Evolutionary conservation across 192 early-diverging fungal genomes (phyloP), one percentile per base, ranked within the genome.

Genomic region (Mortierella claussenii): DNA sequence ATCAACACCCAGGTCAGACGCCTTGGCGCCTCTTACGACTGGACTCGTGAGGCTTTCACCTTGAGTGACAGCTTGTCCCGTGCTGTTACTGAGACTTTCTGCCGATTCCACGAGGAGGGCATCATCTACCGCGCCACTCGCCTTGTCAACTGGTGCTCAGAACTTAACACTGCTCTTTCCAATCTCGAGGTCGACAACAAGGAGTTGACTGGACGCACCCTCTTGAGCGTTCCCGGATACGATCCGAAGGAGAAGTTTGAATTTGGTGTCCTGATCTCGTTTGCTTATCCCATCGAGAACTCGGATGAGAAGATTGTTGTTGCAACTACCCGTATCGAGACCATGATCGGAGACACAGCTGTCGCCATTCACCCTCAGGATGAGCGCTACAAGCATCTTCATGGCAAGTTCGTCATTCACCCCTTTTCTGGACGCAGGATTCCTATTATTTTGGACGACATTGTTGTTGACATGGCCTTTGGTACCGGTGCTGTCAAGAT

Each of bases 401-500:
- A 94, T 50, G 98, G 98, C 33, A 98, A 97, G 80, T 95, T 81
- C 74, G 96, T 89, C 15, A 81, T 91, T 33, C 98, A 99, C 80
- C 98, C 98, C 42, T 98, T 99, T 88, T 80, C 94, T 49, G 89
- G 89, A 65, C 90, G 96, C 42, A 90, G 88, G 67, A 92, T 98
- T 60, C 95, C 94, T 46, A 97, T 98, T 59, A 87, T 97, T 61
- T 80, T 89, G 55, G 92, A 96, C 68, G 93, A 94, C 59, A 87
- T 90, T 62, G 86, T 89, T 56, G 95, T 94, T 40, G 96, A 98
- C 65, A 92, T 92, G 86, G 87, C 86, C 6, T 97, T 97, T 73
- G 96, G 98, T 80, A 98, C 98, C 31, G 98, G 98, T 78, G 96
- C 96, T 62, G 98, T 99, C 62, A 99, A 99, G 83, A 96, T 99